phyloP scores from a whole-genome alignment of 106 monocot species.

The Apostasia shenzhenica region DNA sequence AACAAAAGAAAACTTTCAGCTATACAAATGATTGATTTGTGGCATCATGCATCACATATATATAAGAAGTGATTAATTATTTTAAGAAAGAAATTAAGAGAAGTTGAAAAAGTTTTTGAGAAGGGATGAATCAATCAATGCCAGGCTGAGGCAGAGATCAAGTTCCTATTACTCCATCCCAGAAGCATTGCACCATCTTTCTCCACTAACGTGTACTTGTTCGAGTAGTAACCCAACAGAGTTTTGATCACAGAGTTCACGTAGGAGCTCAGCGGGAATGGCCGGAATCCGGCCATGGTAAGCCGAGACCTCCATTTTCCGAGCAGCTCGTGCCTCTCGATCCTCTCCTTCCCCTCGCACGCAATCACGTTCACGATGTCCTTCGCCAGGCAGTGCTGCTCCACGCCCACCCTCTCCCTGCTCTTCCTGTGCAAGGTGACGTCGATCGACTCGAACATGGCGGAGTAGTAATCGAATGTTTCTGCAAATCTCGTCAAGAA shows the following conservation, averaged over 20 bases:
- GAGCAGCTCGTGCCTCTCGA: slow-evolving; percentile 85
- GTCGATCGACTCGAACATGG: slow-evolving; percentile 87
- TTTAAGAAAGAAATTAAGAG: too few species aligned
- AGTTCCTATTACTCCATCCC: slow-evolving; percentile 79
- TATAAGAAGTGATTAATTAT: too few species aligned
- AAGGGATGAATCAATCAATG: slow-evolving; percentile 15
- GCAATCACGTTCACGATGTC: slow-evolving; percentile 92
- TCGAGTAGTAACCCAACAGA: slow-evolving; percentile 53
- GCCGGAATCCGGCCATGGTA: slow-evolving; percentile 83
- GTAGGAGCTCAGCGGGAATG: slow-evolving; percentile 64
- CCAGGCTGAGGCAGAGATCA: slow-evolving; percentile 98
- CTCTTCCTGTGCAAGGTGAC: slow-evolving; percentile 47
- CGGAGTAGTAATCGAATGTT: slow-evolving; percentile 75
- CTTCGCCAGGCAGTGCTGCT: slow-evolving; percentile 90
- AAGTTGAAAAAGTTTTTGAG: too few species aligned
- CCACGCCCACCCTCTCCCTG: slow-evolving; percentile 69
- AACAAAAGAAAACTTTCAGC: too few species aligned
- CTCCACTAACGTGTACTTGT: slow-evolving; percentile 75
- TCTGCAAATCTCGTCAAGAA: slow-evolving; percentile 76
- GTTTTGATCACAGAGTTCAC: slow-evolving; percentile 81
- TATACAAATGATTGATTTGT: too few species aligned
- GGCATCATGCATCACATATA: too few species aligned
- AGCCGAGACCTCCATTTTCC: slow-evolving; percentile 90
- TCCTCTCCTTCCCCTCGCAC: slow-evolving; percentile 80
- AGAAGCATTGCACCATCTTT: slow-evolving; percentile 78